Percentiles rank a stretch among this genome's conserved stretches.
phyloP scores from a whole-genome alignment of 345 rosid genomes.

The Garcia nutans region DNA sequence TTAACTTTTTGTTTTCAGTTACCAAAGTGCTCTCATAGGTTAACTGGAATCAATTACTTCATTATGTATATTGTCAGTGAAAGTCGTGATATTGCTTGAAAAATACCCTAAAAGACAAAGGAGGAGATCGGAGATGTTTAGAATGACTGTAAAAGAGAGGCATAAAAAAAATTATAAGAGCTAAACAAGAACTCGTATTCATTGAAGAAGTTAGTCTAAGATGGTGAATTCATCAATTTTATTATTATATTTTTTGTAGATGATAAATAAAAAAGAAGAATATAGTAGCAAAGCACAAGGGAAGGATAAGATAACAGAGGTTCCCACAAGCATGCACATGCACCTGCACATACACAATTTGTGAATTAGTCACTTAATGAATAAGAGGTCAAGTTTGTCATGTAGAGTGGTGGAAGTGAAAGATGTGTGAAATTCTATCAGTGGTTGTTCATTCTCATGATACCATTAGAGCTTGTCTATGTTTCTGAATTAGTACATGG shows the following conservation, averaged over 20 bases:
- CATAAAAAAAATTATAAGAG: background rate
- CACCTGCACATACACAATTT: too few species aligned
- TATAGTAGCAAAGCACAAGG: background rate
- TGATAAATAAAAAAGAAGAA: background rate
- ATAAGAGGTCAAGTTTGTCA: background rate
- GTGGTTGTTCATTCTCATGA: background rate
- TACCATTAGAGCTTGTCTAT: background rate
- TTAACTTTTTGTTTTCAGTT: conserved; percentile 3
- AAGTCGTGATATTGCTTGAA: background rate
- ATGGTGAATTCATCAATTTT: too few species aligned
- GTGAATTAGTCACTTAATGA: background rate
- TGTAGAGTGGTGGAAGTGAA: background rate
- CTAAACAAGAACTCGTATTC: background rate
- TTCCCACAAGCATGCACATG: too few species aligned
- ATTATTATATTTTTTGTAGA: background rate
- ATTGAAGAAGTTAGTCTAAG: background rate
- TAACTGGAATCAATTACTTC: background rate
- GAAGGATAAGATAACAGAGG: background rate
- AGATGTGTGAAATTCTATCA: background rate
- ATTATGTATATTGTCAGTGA: background rate
- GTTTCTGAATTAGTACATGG: background rate
- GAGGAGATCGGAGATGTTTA: background rate
- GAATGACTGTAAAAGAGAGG: background rate
- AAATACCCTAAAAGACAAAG: background rate
- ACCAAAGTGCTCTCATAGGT: background rate